Conservation (phyloP, 257 asterid genomes). For the Petunia secreta region DNA sequence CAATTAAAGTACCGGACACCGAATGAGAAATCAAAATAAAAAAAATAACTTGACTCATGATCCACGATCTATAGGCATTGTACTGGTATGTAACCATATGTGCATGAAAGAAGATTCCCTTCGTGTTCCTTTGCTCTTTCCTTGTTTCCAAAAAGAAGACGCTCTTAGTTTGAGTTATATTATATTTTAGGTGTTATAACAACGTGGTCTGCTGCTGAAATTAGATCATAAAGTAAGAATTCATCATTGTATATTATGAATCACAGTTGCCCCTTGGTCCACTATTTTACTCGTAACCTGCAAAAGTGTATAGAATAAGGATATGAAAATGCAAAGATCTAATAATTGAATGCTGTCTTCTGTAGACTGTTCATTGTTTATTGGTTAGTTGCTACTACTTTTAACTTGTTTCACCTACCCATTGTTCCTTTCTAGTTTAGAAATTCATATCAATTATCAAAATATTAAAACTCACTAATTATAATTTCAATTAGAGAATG, state of each 20-base stretch:
- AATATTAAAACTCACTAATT: neutral
- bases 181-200: neutral
- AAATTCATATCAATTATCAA: neutral
- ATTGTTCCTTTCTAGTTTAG: neutral
- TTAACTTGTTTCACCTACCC: neutral
- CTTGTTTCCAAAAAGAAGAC: neutral
- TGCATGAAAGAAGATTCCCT: too few relatives aligned
- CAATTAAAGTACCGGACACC: too few relatives aligned
- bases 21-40: too few relatives aligned
- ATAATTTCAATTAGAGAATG: neutral
- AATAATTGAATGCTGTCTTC: neutral
- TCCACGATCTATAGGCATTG: too few relatives aligned
- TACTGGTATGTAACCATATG: too few relatives aligned
- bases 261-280: neutral
- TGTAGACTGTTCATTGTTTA: neutral
- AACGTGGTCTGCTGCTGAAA: neutral
- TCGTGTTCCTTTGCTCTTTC: neutral
- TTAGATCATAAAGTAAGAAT: neutral
- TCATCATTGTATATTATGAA: neutral
- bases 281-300: neutral
- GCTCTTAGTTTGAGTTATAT: too few relatives aligned
- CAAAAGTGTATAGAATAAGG: neutral
- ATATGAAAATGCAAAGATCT: neutral
- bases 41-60: too few relatives aligned
- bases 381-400: neutral